Evolutionary conservation across 306 rosid genomes (phyloP), one percentile per base, ranked within the genome.

Genomic region (Cicer chorassanicum): DNA sequence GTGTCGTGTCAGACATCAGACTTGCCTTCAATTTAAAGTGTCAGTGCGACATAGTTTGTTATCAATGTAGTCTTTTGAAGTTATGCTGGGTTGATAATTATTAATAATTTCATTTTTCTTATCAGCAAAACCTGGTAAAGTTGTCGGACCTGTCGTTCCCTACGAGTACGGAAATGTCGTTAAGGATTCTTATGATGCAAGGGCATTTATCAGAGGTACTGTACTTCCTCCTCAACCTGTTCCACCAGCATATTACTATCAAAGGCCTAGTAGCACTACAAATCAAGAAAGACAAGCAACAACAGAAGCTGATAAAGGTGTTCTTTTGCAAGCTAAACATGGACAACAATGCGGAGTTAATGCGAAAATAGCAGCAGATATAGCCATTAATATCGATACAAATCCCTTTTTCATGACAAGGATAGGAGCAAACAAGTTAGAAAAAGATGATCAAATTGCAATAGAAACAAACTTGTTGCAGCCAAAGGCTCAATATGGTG

Each of bases 331-430:
- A 64, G 77, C 86, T 41, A 93, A 86, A 80, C 93, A 89, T 65
- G 80, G 82, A 44, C 82, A 88, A 60, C 92, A 83, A 66, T 82
- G 84, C 16, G 96, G 89, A 50, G 84, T 84, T 72, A 82, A 86
- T 19, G 80, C 94, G 61, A 93, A 88, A 72, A 79, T 86, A 18
- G 89, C 88, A 36, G 94, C 90, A 0, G 96, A 93, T 4, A 84
- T 89, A 67, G 90, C 96, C 19, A 88, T 91, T 67, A 88, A 88
- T 65, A 87, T 89, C 1, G 93, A 89, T 74, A 82, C 92, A 12
- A 93, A 91, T 80, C 96, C 97, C 0, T 89, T 93, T 84, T 91
- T 87, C 66, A 93, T 93, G 98, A 88, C 98, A 13, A 82, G 96
- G 74, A 90, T 82, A 8, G 98, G 97, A 42, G 87, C 85, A 82